Percentiles rank a stretch among this genome's conserved stretches.
Conservation (phyloP, 2,329 filamentous ascomycete genomes). For the Arthrobotrys megalospora region DNA sequence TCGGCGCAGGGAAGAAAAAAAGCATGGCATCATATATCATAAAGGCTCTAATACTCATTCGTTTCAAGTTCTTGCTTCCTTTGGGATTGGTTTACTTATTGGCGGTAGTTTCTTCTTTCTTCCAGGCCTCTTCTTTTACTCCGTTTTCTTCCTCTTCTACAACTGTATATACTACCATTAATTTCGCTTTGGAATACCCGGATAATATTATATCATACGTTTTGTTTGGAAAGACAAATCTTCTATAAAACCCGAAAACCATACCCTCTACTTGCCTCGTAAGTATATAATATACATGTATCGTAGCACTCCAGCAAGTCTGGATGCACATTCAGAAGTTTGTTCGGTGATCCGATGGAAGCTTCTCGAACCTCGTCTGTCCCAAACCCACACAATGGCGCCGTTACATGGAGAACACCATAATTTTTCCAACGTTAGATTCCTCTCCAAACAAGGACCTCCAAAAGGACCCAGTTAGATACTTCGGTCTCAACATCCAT, state of each 20-base stretch:
- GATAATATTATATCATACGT: too few species aligned
- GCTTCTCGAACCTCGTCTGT: conserved; percentile 49
- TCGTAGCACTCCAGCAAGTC: too few species aligned
- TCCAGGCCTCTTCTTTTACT: not conserved
- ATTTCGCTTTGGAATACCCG: not conserved
- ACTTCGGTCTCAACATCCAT: conserved; percentile 1
- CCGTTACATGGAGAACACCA: not conserved
- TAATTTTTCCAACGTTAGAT: conserved; percentile 20
- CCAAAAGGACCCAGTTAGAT: not conserved
- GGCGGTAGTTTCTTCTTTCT: not conserved
- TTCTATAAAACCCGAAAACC: not conserved
- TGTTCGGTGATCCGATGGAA: conserved; percentile 49
- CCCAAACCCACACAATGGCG: conserved; percentile 18
- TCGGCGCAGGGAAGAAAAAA: conserved; percentile 24
- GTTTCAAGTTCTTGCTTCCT: not conserved
- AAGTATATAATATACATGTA: too few species aligned
- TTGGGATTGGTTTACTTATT: not conserved
- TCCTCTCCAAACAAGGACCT: not conserved
- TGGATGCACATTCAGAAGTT: conserved; percentile 14
- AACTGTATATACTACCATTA: not conserved
- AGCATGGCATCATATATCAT: conserved; percentile 27
- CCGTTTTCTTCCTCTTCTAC: conserved; percentile 9
- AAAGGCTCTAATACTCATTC: conserved; percentile 14
- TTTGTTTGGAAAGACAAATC: not conserved
- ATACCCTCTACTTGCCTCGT: too few species aligned